Percentiles rank a stretch among this genome's conserved stretches.
Evolutionary conservation across 768 basidiomycete genomes (phyloP).

Genomic region (Tricholoma sp.): DNA sequence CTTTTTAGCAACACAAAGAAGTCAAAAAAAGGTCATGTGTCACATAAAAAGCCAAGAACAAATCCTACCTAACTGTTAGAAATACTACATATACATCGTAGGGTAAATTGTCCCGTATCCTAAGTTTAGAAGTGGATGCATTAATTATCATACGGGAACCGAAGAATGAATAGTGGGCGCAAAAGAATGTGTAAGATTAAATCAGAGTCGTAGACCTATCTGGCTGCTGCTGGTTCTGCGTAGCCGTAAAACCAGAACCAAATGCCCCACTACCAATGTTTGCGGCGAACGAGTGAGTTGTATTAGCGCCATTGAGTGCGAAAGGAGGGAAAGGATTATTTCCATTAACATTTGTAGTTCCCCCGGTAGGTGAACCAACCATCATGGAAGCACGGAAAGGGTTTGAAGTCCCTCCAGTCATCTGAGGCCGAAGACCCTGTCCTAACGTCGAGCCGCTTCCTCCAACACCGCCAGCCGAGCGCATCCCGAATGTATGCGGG

Average conservation of each 20-base stretch:
- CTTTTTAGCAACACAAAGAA: no score
- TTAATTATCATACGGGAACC: not conserved
- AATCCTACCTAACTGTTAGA: not conserved
- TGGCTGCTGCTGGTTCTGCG: constrained; percentile 31
- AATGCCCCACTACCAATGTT: constrained; percentile 18
- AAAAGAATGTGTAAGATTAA: constrained; percentile 21
- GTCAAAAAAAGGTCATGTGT: not conserved
- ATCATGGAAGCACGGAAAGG: constrained; percentile 64
- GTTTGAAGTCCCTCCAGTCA: constrained; percentile 55
- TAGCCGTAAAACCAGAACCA: constrained; percentile 15
- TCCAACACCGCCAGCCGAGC: constrained; percentile 30
- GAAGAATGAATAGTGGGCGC: constrained; percentile 13
- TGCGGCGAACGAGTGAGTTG: constrained; percentile 8
- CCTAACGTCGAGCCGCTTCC: constrained; percentile 34
- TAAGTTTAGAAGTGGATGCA: no score
- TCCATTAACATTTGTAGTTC: constrained; percentile 1
- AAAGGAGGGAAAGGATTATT: constrained; percentile 14
- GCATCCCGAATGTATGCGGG: not conserved
- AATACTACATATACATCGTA: not conserved
- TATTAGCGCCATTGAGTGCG: constrained; percentile 10
- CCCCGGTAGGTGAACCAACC: constrained; percentile 4
- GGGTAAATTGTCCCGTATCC: no score
- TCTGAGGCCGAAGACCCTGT: constrained; percentile 53
- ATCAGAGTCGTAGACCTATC: constrained; percentile 46
- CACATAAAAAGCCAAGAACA: not conserved